Percentiles rank a stretch among this genome's conserved stretches.
Evolutionary conservation across 2,329 filamentous ascomycete genomes (phyloP).

Genomic region (Paecilomyces sp.): DNA sequence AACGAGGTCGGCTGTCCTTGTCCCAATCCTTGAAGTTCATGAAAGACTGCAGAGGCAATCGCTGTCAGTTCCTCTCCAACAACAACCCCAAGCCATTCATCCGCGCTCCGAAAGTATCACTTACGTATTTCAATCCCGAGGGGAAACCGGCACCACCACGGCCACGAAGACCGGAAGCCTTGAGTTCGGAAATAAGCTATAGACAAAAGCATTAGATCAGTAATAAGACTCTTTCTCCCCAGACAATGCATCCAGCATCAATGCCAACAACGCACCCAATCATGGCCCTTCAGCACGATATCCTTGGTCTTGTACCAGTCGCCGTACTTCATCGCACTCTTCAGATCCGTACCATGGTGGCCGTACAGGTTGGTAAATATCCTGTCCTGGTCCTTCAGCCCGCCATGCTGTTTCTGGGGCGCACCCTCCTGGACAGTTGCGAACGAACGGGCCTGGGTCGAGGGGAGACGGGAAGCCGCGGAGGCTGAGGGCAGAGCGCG

Average conservation of each 20-base stretch:
- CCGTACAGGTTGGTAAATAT: constrained; percentile 99
- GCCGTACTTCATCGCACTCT: constrained; percentile 93
- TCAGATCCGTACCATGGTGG: constrained; percentile 82
- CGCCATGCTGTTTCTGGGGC: constrained; percentile 66
- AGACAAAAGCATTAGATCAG: constrained; percentile 5
- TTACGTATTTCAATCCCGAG: constrained; percentile 97
- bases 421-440: constrained; percentile 69
- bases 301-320: constrained; percentile 99
- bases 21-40: constrained; percentile 99
- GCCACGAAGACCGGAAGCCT: constrained; percentile 89
- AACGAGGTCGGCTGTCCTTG: constrained; percentile 91
- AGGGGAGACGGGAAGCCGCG: constrained; percentile 22
- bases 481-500: constrained; percentile 30
- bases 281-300: constrained; percentile 91
- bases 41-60: constrained; percentile 62
- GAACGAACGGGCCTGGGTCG: constrained; percentile 53
- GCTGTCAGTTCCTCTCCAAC: constrained; percentile 1
- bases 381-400: constrained; percentile 89
- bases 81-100: neutral
- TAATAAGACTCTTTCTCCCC: neutral
- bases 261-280: constrained; percentile 55
- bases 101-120: constrained; percentile 23
- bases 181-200: constrained; percentile 91
- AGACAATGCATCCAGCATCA: neutral
- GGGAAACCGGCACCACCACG: constrained; percentile 97